A percentile compares a stretch with the other conserved stretches of the same genome.
phyloP scores from a whole-genome alignment of 768 basidiomycete species.

The Trametes elegans region DNA sequence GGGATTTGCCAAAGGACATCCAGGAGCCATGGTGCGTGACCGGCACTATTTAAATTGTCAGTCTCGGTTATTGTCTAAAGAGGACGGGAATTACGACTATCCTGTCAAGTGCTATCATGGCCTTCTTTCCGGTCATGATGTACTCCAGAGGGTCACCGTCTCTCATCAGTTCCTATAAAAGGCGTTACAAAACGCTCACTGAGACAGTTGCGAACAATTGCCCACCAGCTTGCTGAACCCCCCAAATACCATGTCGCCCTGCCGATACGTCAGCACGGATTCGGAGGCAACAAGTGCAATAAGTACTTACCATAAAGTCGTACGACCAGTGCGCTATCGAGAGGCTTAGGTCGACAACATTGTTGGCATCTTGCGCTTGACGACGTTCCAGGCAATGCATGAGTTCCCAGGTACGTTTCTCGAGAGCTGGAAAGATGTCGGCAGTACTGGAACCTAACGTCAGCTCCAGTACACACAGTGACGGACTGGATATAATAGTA shows the following conservation, averaged over 20 bases:
- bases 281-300: not conserved
- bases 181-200: not conserved
- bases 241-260: constrained; percentile 20
- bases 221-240: constrained; percentile 16
- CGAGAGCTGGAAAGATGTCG: not conserved
- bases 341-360: constrained; percentile 19
- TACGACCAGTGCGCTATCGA: constrained; percentile 25
- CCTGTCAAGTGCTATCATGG: constrained; percentile 28
- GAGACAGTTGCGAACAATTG: not conserved
- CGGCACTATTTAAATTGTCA: constrained; percentile 24
- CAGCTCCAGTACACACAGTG: not conserved
- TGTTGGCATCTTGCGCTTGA: not conserved
- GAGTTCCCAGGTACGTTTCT: constrained; percentile 14
- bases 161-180: constrained; percentile 21
- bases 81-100: constrained; percentile 10
- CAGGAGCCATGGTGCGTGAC: constrained; percentile 32
- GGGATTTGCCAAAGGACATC: constrained; percentile 33
- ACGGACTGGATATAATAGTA: not conserved
- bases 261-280: not conserved
- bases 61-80: no score
- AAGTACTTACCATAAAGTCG: constrained; percentile 26
- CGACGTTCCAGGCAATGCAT: constrained; percentile 7
- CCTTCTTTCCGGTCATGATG: constrained; percentile 24
- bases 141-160: constrained; percentile 26
- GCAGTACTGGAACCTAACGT: not conserved